Evolutionary conservation across 331 rosid genomes (phyloP), one percentile per base, ranked within the genome.

Genomic region (Acacia concinna): DNA sequence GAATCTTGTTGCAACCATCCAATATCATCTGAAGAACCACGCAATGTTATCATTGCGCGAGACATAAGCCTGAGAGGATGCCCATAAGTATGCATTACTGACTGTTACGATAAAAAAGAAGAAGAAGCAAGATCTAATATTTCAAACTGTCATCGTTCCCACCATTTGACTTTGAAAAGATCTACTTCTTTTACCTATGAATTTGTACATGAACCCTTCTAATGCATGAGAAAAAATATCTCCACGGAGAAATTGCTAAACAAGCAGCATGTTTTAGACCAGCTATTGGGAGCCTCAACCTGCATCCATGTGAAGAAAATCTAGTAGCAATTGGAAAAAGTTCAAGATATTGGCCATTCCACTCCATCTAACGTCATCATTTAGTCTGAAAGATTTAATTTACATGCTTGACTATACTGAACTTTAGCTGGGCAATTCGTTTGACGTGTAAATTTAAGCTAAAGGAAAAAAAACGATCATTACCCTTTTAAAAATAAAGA

Each of bases 1-100:
- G 90, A 84, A 87, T 83, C 87, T 63, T 64, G 80, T 82, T 89
- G 95, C 91, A 92, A 81, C 98, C 98, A 91, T 68, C 95, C 97
- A 63, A 94, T 94, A 79, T 94, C 97, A 78, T 87, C 90, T 21
- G 89, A 75, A 70, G 98, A 94, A 73, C 97, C 97, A n/a, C 47
- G 88, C 87, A 86, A 77, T 59, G 97, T 78, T 83, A 70, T 94
- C 86, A 27, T 28, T 74, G 88, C 78, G 13, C 97, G 85, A 81
- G 89, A 79, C 71, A 46, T 51, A 59, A 84, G 41, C 84, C 97
- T 89, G 92, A 80, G 91, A 80, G 81, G 47, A 78, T 59, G 68
- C 43, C 83, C 78, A 73, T 4, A 47, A 81, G 40, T 12, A 47
- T 21, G 27, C n/a, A 73, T 15, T 6, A 56, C 17, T 32, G 20